Percentiles rank a stretch among this genome's conserved stretches.
Evolutionary conservation across 2,329 filamentous ascomycete genomes (phyloP).

Genomic region (Scleromitrula shiraiana): DNA sequence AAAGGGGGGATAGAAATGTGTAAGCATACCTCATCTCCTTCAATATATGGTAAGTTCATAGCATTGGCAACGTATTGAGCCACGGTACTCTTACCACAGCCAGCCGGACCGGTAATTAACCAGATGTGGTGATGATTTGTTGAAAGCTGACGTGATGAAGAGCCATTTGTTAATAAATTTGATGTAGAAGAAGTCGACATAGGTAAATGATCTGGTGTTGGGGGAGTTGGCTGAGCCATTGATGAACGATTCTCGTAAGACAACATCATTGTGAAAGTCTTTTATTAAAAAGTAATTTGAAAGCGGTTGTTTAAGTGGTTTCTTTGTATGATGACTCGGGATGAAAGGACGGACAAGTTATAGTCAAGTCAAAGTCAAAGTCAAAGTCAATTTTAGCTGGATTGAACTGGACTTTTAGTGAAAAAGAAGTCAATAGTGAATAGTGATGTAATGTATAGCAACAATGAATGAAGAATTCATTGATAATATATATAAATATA

Average conservation of each 20-base stretch:
- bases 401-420: no score
- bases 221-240: conserved; percentile 21
- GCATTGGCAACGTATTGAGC: conserved; percentile 55
- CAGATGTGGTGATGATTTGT: conserved; percentile 58
- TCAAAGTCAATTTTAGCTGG: neutral
- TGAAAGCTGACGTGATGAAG: conserved; percentile 14
- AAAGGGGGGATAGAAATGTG: conserved; percentile 11
- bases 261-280: conserved; percentile 23
- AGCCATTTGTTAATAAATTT: conserved; percentile 15
- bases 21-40: conserved; percentile 73
- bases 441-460: neutral
- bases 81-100: conserved; percentile 72
- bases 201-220: conserved; percentile 23
- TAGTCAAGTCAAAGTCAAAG: no score
- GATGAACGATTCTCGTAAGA: conserved; percentile 25
- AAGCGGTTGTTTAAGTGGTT: neutral
- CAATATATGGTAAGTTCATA: conserved; percentile 63
- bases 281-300: no score
- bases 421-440: neutral
- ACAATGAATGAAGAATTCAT: neutral
- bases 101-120: conserved; percentile 72
- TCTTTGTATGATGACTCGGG: neutral
- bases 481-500: neutral
- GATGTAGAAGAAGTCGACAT: conserved; percentile 12
- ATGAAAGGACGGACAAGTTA: neutral